phyloP scores from a whole-genome alignment of 306 rosid genomes.

The Cicer chorassanicum region DNA sequence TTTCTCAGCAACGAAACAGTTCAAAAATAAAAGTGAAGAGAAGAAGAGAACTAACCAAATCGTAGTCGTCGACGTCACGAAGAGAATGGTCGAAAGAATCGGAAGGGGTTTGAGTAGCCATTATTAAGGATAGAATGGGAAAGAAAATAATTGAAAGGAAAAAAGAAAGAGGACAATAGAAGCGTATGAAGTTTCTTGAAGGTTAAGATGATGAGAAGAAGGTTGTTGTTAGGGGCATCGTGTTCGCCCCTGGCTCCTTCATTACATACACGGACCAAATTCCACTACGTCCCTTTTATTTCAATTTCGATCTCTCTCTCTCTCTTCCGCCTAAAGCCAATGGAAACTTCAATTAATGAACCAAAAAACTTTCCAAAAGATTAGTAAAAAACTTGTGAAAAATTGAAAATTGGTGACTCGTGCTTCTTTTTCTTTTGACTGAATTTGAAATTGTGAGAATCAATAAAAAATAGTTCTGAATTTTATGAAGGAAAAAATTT shows the following conservation, averaged over 20 bases:
- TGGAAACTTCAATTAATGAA: conserved; percentile 1
- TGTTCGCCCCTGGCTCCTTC: conserved; percentile 69
- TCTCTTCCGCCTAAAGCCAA: not conserved
- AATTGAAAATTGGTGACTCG: too few relatives aligned
- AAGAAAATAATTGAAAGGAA: not conserved
- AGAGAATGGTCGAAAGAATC: conserved; percentile 50
- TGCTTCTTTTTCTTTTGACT: too few relatives aligned
- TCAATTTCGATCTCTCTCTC: not conserved
- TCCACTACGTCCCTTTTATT: conserved; percentile 48
- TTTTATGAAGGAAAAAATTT: too few relatives aligned
- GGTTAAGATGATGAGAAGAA: conserved; percentile 3
- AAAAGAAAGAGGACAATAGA: not conserved
- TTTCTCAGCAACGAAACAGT: conserved; percentile 28
- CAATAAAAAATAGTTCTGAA: too few relatives aligned
- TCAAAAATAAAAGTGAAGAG: not conserved
- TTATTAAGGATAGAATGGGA: conserved; percentile 38
- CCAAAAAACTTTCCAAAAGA: too few relatives aligned
- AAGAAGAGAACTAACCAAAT: conserved; percentile 55
- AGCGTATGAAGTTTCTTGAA: conserved; percentile 4
- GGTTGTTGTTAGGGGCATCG: conserved; percentile 49
- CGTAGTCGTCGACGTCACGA: conserved; percentile 74
- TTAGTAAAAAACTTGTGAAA: too few relatives aligned
- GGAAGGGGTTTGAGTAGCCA: conserved; percentile 56
- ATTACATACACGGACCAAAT: conserved; percentile 62
- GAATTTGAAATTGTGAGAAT: too few relatives aligned